These are phyloP conservation scores for Trypanosoma brucei DNA, from an alignment of 208 protist species.

Conservation along the genomic window DNA sequence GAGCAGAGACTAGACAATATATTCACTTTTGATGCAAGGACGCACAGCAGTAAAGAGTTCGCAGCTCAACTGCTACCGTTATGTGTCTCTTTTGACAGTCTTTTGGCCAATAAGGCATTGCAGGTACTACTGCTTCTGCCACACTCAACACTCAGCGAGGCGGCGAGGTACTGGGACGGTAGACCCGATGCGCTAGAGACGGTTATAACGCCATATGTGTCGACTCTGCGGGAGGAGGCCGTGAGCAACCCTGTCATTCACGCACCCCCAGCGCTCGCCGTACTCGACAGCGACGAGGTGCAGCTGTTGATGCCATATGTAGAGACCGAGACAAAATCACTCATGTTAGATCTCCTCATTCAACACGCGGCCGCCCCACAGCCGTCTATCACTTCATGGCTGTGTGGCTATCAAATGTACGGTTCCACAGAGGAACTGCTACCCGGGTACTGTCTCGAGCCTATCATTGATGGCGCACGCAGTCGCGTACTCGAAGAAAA, in stretches of 20 bases:
- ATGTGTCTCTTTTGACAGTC: conserved; percentile 39
- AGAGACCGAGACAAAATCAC: conserved; percentile 44
- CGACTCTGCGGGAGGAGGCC: conserved; percentile 13
- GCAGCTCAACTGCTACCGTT: conserved; percentile 48
- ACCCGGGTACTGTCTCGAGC: conserved; percentile 34
- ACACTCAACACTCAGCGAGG: conserved; percentile 40
- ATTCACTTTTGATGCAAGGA: conserved; percentile 74
- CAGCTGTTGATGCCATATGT: conserved; percentile 17
- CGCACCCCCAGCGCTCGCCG: conserved; percentile 56
- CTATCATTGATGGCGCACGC: conserved; percentile 63
- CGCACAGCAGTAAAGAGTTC: conserved; percentile 52
- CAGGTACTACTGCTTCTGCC: conserved; percentile 62
- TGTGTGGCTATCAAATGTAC: conserved; percentile 26
- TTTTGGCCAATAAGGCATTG: conserved; percentile 54
- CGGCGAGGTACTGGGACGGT: conserved; percentile 44
- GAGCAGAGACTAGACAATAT: conserved; percentile 48
- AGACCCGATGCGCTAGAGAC: conserved; percentile 28
- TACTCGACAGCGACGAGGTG: conserved; percentile 55
- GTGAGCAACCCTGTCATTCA: conserved; percentile 30
- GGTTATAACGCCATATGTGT: conserved; percentile 33
- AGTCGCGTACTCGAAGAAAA: conserved; percentile 34
- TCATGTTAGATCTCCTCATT: conserved; percentile 83
- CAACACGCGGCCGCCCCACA: conserved; percentile 36
- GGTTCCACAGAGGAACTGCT: conserved; percentile 17
- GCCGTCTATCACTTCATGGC: conserved; percentile 25